These are phyloP conservation scores for Leccinum variicolor DNA, from an alignment of 768 basidiomycete species.

Conservation along the genomic window DNA sequence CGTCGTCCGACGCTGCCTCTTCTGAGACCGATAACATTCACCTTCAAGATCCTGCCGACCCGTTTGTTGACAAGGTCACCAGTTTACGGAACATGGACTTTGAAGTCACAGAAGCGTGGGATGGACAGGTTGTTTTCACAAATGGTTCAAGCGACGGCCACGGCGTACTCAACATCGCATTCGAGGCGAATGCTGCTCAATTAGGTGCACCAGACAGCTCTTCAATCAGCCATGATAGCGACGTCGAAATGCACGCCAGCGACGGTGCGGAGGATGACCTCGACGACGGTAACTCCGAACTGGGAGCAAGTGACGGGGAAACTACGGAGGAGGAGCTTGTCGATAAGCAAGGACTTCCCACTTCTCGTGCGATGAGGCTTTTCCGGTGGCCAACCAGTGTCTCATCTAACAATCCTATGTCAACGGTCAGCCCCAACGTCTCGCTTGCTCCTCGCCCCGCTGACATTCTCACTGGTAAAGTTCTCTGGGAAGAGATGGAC, in stretches of 20 bases:
- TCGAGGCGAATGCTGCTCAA: slow-evolving; percentile 58
- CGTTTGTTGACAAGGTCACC: slow-evolving; percentile 23
- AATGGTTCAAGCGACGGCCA: slow-evolving; percentile 52
- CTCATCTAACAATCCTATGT: slow-evolving; percentile 68
- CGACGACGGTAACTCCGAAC: slow-evolving; percentile 45
- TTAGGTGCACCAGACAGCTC: slow-evolving; percentile 48
- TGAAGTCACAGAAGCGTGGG: slow-evolving; percentile 70
- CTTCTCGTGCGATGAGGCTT: slow-evolving; percentile 69
- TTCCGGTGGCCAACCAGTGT: slow-evolving; percentile 64
- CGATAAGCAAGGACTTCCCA: slow-evolving; percentile 69
- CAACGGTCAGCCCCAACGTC: slow-evolving; percentile 61
- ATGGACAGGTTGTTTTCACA: slow-evolving; percentile 71
- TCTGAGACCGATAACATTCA: slow-evolving; percentile 46
- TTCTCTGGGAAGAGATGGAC: slow-evolving; percentile 50
- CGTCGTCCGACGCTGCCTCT: slow-evolving; percentile 36
- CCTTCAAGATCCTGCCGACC: slow-evolving; percentile 34
- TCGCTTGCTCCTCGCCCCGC: slow-evolving; percentile 51
- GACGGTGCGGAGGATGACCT: slow-evolving; percentile 25
- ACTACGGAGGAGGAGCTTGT: slow-evolving; percentile 85
- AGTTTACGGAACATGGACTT: slow-evolving; percentile 42
- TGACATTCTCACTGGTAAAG: slow-evolving; percentile 64
- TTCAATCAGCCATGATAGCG: slow-evolving; percentile 49
- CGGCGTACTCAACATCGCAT: slow-evolving; percentile 63
- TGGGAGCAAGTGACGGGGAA: slow-evolving; percentile 61
- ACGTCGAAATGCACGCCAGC: slow-evolving; percentile 47